These are phyloP conservation scores for Lichtheimia corymbifera DNA, from an alignment of 371 early-diverging fungal genomes.

Conservation along the genomic window DNA sequence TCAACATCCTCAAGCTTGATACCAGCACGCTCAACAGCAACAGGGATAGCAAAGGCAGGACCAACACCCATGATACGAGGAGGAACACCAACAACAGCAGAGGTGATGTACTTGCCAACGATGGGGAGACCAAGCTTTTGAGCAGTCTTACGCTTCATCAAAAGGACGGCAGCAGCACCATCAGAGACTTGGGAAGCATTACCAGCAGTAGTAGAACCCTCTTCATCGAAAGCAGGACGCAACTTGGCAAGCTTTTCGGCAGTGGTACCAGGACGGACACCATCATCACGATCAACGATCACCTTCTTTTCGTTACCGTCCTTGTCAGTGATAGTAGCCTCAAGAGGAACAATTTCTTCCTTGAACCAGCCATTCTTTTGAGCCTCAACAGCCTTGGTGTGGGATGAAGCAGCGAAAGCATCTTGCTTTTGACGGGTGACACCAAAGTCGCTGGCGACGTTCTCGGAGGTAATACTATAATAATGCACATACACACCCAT, in stretches of 20 bases:
- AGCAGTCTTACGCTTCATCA: constrained; percentile 94
- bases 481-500: background rate
- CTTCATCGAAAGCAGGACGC: constrained; percentile 86
- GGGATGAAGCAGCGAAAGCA: constrained; percentile 82
- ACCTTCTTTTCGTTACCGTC: constrained; percentile 71
- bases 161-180: constrained; percentile 96
- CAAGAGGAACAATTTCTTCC: constrained; percentile 92
- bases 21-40: constrained; percentile 82
- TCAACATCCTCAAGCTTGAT: constrained; percentile 76
- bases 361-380: constrained; percentile 91
- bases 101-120: constrained; percentile 88
- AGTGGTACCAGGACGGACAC: constrained; percentile 85
- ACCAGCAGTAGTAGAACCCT: constrained; percentile 94
- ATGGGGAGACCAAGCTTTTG: constrained; percentile 85
- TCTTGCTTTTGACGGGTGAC: constrained; percentile 89
- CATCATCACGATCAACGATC: constrained; percentile 85
- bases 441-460: constrained; percentile 87
- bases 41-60: constrained; percentile 93
- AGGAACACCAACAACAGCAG: constrained; percentile 92
- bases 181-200: constrained; percentile 99
- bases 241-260: constrained; percentile 84
- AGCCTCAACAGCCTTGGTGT: constrained; percentile 81
- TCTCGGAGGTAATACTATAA: constrained; percentile 89
- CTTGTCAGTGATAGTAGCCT: constrained; percentile 72
- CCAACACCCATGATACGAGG: constrained; percentile 96